Percentiles rank a stretch among this genome's conserved stretches.
phyloP scores from a whole-genome alignment of 257 asterid genomes.

The Oldenlandia corymbosa region DNA sequence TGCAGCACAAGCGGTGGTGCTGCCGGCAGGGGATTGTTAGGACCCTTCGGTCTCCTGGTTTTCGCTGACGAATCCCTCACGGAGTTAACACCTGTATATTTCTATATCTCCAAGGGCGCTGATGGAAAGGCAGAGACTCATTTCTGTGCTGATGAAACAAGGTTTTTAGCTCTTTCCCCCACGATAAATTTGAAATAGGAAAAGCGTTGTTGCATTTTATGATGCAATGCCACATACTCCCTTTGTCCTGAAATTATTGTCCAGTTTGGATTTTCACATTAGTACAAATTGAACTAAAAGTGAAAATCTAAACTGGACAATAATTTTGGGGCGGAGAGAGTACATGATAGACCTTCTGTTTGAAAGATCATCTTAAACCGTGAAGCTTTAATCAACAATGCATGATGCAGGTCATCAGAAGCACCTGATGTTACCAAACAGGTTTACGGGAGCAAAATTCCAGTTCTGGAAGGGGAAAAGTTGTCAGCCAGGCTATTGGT shows the following conservation, averaged over 20 bases:
- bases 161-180: slow-evolving; percentile 31
- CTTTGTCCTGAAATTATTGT: too few relatives aligned
- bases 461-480: slow-evolving; percentile 64
- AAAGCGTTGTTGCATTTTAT: too few relatives aligned
- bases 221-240: neutral
- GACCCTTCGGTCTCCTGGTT: slow-evolving; percentile 77
- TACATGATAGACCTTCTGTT: too few relatives aligned
- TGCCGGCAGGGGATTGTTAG: slow-evolving; percentile 54
- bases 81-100: slow-evolving; percentile 69
- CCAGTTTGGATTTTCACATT: too few relatives aligned
- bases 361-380: too few relatives aligned
- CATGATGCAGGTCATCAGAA: slow-evolving; percentile 53
- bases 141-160: slow-evolving; percentile 65
- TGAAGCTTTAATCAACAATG: neutral
- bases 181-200: neutral
- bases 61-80: slow-evolving; percentile 46
- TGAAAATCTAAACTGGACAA: too few relatives aligned
- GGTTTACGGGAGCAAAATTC: slow-evolving; percentile 73
- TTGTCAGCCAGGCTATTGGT: slow-evolving; percentile 58
- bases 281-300: too few relatives aligned
- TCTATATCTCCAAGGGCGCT: slow-evolving; percentile 49
- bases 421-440: slow-evolving; percentile 54
- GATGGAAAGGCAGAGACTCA: slow-evolving; percentile 43
- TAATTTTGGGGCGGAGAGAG: too few relatives aligned
- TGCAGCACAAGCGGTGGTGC: slow-evolving; percentile 72